Percentiles rank a stretch among this genome's conserved stretches.
Evolutionary conservation across 106 monocot genomes (phyloP).

Genomic region (Posidonia australis): DNA sequence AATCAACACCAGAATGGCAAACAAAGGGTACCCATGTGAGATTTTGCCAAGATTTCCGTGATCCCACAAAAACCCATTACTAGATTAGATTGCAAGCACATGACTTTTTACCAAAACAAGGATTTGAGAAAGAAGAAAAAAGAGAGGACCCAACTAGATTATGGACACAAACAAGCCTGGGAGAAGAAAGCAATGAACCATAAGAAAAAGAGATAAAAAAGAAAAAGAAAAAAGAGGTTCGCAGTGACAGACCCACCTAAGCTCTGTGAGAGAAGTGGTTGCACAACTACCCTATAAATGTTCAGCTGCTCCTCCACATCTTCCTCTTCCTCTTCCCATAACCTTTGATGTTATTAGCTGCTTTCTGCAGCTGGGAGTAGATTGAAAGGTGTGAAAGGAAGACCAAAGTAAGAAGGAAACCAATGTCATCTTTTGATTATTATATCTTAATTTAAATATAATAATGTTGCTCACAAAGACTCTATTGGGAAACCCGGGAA

Average conservation of each 20-base stretch:
- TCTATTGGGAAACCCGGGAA: not conserved
- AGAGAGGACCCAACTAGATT: not conserved
- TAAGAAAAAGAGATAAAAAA: not conserved
- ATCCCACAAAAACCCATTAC: not conserved
- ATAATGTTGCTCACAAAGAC: not conserved
- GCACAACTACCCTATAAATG: constrained; percentile 2
- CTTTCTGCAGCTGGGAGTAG: constrained; percentile 4
- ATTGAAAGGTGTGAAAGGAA: constrained; percentile 9
- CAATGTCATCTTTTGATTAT: not conserved
- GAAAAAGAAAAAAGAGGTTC: not conserved
- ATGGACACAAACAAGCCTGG: not conserved
- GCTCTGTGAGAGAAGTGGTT: not conserved
- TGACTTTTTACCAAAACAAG: not conserved
- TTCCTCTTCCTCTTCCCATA: not conserved
- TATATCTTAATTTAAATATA: not conserved
- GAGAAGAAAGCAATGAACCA: not conserved
- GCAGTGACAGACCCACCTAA: constrained; percentile 2
- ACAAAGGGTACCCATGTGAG: not conserved
- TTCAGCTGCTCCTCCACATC: not conserved
- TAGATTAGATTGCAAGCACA: not conserved
- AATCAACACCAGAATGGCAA: not conserved
- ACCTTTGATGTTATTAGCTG: not conserved
- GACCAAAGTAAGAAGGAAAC: constrained; percentile 1
- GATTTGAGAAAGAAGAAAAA: no score
- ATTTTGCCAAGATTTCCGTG: not conserved